phyloP scores from a whole-genome alignment of 805 yeast genomes.

The Phaffomyces thermotolerans region DNA sequence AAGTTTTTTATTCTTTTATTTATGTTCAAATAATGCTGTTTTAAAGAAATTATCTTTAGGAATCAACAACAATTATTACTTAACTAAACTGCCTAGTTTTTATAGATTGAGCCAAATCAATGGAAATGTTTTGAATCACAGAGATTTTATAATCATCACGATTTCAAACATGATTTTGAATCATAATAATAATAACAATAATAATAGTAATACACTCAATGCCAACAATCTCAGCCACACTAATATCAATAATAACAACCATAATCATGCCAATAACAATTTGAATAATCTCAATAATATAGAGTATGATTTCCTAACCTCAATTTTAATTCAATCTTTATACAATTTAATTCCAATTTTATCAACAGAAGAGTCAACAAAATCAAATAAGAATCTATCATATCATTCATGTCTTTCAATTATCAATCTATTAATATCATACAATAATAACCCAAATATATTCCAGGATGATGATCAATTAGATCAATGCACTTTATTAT shows the following conservation, averaged over 20 bases:
- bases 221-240: too few relatives aligned
- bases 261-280: neutral
- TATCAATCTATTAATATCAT: slow-evolving; percentile 32
- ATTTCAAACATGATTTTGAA: slow-evolving; percentile 30
- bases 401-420: slow-evolving; percentile 43
- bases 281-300: slow-evolving; percentile 28
- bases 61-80: slow-evolving; percentile 35
- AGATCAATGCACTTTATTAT: slow-evolving; percentile 51
- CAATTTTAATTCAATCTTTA: slow-evolving; percentile 49
- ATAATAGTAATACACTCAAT: too few relatives aligned
- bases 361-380: slow-evolving; percentile 24
- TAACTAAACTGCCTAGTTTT: slow-evolving; percentile 43
- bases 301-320: slow-evolving; percentile 28
- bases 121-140: slow-evolving; percentile 37
- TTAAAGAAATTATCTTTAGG: slow-evolving; percentile 37
- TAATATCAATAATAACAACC: too few relatives aligned
- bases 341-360: slow-evolving; percentile 52
- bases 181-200: too few relatives aligned
- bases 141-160: slow-evolving; percentile 59
- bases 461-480: slow-evolving; percentile 33
- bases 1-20: slow-evolving; percentile 43
- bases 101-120: slow-evolving; percentile 37
- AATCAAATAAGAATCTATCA: slow-evolving; percentile 33
- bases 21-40: slow-evolving; percentile 35
- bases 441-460: slow-evolving; percentile 18